Evolutionary conservation across 371 early-diverging fungal genomes (phyloP), one percentile per base, ranked within the genome.

Genomic region (Saksenaea vasiformis): DNA sequence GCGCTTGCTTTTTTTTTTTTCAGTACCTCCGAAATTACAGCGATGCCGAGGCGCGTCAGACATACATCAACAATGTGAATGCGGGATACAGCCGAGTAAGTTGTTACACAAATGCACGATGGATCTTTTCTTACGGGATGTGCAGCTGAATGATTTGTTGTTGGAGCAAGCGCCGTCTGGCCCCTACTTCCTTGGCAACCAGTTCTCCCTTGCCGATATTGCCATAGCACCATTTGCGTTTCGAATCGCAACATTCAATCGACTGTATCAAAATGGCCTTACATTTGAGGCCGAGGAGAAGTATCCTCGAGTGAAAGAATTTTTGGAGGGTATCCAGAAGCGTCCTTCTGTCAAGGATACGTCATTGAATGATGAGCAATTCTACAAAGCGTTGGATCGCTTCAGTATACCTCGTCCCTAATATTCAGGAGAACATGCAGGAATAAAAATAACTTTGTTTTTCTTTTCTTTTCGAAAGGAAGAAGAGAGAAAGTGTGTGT

Each of bases 171-270:
- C 81, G 36, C 27, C 77, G 17, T 70, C 74, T 0, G 90, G 90
- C 0, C 89, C 89, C 15, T 90, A 85, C 67, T 87, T 87, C 76
- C 60, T 83, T 19, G 88, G 88, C 26, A 64, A 70, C n/a, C 65
- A 78, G 31, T 88, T 77, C 44, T 82, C 85, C 13, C 62, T 85
- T 31, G 90, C 88, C 2, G 90, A 90, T 63, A 64, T 88, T 51
- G 76, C 77, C 9, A 60, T 78, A 15, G 83, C 81, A 3, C 85
- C 90, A 34, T 81, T 88, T 64, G 37, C 75, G 19, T 65, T 60
- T 14, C 78, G 85, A 39, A 37, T 84, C 8, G 22, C 19, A 13
- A 63, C 58, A 13, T 27, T 71, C 22, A 22, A 58, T 44, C 65
- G 66, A 9, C 0, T 24, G 1, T 60, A 56, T 28, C 61, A 73